These are phyloP conservation scores for Solanum peruvianum DNA, from an alignment of 257 asterid species.

Conservation along the genomic window DNA sequence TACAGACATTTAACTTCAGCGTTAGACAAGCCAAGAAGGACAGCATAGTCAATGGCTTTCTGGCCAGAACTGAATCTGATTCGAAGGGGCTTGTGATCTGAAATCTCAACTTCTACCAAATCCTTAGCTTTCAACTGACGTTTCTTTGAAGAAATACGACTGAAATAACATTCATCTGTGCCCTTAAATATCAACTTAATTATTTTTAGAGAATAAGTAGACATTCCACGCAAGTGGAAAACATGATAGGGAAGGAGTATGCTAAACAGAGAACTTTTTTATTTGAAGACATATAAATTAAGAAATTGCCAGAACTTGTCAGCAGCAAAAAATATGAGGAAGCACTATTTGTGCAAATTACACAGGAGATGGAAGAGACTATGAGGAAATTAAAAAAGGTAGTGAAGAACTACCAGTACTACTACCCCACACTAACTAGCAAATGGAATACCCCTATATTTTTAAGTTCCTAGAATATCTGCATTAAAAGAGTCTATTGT, in stretches of 20 bases:
- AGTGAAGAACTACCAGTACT: neutral
- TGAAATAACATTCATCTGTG: neutral
- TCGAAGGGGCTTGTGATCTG: neutral
- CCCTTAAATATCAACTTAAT: neutral
- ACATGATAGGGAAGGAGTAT: neutral
- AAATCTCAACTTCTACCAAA: neutral
- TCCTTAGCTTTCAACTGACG: neutral
- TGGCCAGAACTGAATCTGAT: neutral
- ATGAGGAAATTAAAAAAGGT: neutral
- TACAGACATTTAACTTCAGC: neutral
- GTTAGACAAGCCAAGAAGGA: neutral
- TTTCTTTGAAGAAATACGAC: neutral
- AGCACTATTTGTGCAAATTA: neutral
- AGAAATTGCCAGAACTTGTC: neutral
- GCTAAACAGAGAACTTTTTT: neutral
- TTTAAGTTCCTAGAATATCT: neutral
- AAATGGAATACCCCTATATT: neutral
- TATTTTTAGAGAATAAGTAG: neutral
- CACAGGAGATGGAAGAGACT: neutral
- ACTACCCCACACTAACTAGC: neutral
- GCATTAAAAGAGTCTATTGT: neutral
- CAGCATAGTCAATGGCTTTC: neutral
- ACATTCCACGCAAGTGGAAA: neutral
- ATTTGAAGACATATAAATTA: neutral
- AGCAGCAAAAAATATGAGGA: neutral